Evolutionary conservation across 345 rosid species (phyloP), one percentile per base, ranked within the genome.

Genomic region (Trapa incisa): DNA sequence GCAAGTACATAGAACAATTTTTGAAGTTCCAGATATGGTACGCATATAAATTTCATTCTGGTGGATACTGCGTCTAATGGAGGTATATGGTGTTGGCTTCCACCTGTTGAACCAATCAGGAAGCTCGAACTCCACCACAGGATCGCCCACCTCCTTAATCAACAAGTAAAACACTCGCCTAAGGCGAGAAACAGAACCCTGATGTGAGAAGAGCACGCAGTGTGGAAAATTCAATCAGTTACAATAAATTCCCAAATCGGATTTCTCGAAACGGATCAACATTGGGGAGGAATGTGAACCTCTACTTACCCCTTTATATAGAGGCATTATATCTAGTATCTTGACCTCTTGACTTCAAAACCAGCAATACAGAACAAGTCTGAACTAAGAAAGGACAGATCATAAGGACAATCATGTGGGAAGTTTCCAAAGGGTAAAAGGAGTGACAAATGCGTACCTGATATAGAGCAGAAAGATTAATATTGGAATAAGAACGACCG

Each of bases 61-160:
- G 75, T 50, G 90, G 89, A 91, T 95, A 95, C 99, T 95, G 81
- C 97, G 96, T 74, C 78, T 85, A 65, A 91, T 91, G 71, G 77
- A 76, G 70, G 82, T 80, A 72, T 89, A 95, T 42, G 92, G 82
- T 6, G 78, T 71, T 45, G 83, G 81, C 81, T 87, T 95, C 74
- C 63, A 78, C 73, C 91, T 95, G 67, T 77, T 79, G 72, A 84
- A 80, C 84, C 85, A 85, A 61, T 89, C 91, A 1, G 99, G 99
- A 60, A 91, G 86, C 67, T 91, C 90, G 65, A 95, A 95, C 17
- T 89, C 97, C 65, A 22, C 29, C 29, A 80, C 85, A 0, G 79
- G 75, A 37, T 75, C 78, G 54, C 96, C 96, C 71, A 91, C 78
- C 73, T 85, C 81, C 38, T 83, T 76, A 80, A 83, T 37, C 81